Base-by-base conservation (phyloP, 1,284 basidiomycete genomes). In the Apiotrichum sp. region DNA sequence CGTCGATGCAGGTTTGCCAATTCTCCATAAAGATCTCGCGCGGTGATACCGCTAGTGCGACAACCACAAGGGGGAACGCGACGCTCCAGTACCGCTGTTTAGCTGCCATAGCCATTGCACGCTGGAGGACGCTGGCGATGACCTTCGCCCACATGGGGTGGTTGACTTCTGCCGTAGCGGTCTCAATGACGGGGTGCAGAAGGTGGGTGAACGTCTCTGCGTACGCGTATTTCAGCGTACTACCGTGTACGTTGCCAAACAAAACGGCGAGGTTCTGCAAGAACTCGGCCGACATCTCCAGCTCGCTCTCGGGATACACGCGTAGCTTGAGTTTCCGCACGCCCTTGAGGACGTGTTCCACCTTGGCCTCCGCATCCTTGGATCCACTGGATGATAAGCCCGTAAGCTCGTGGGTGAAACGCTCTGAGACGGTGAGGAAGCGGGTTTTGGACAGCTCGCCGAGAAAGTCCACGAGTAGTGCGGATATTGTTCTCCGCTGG, bases 141-240 rank as follows among this genome's bases (percentile, higher is more conserved):
- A 92, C 92, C 70, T 90, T 91, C 2, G 86, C 87, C 93, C 93
- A 98, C 55, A 87, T 82, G 0, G 93, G 93, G 71, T 96, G 89
- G 67, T 97, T 96, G 48, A 95, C 90, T 77, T 98, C 93, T 1
- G 91, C 93, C 71, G 95, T 92, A 0, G 92, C 93, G 32, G 88
- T 92, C 85, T 93, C 90, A 57, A 88, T 88, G 41, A 97, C 90
- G 0, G 90, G 89, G 76, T 96, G 89, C 46, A 98, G 73, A 10
- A 97, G 74, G 46, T 85, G 80, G 3, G 85, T 82, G 41, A 98
- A 78, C 0, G 86, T 86, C 62, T 96, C 89, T 1, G 90, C 88
- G 70, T 93, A 96, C 2, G 87, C 85, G 14, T 82, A 82, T 76
- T 97, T 97, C 58, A 97, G 78, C 35, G 85, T 82, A 52, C 84